Evolutionary conservation across 1,284 basidiomycete species (phyloP).

Genomic region (Calocybe gambosa): DNA sequence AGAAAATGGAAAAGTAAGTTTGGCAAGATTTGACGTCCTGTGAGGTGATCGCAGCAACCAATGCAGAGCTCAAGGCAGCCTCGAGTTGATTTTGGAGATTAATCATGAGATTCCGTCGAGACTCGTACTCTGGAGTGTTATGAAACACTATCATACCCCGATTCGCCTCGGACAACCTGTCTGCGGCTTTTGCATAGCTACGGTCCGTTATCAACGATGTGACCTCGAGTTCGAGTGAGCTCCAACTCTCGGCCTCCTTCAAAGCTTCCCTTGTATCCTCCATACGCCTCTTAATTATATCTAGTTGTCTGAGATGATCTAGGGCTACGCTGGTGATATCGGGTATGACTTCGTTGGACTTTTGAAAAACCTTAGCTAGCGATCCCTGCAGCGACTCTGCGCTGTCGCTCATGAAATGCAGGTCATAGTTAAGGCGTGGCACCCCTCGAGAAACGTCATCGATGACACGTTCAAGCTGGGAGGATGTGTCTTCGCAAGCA

Average conservation of each 20-base stretch:
- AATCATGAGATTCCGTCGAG: slow-evolving; percentile 75
- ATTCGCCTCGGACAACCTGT: slow-evolving; percentile 80
- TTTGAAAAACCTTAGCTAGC: slow-evolving; percentile 51
- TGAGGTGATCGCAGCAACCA: slow-evolving; percentile 76
- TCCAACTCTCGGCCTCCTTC: slow-evolving; percentile 91
- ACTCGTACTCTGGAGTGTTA: slow-evolving; percentile 85
- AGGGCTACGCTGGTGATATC: slow-evolving; percentile 57
- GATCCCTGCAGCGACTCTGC: slow-evolving; percentile 68
- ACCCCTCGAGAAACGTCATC: slow-evolving; percentile 86
- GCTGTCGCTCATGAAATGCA: slow-evolving; percentile 92
- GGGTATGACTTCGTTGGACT: slow-evolving; percentile 43
- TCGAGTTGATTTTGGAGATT: slow-evolving; percentile 92
- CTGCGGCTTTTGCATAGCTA: slow-evolving; percentile 81
- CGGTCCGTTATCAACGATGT: slow-evolving; percentile 73
- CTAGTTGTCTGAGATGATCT: slow-evolving; percentile 70
- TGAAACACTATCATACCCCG: slow-evolving; percentile 87
- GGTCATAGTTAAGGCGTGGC: slow-evolving; percentile 84
- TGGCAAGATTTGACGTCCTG: slow-evolving; percentile 71
- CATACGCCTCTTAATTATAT: slow-evolving; percentile 81
- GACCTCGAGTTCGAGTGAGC: slow-evolving; percentile 87
- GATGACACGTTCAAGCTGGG: slow-evolving; percentile 79
- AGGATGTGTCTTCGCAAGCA: slow-evolving; percentile 80
- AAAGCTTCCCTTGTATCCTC: slow-evolving; percentile 80
- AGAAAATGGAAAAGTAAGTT: slow-evolving; percentile 81
- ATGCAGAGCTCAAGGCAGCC: slow-evolving; percentile 77